Conservation (phyloP, 208 protist genomes). For the Wallacemonas collosoma region DNA sequence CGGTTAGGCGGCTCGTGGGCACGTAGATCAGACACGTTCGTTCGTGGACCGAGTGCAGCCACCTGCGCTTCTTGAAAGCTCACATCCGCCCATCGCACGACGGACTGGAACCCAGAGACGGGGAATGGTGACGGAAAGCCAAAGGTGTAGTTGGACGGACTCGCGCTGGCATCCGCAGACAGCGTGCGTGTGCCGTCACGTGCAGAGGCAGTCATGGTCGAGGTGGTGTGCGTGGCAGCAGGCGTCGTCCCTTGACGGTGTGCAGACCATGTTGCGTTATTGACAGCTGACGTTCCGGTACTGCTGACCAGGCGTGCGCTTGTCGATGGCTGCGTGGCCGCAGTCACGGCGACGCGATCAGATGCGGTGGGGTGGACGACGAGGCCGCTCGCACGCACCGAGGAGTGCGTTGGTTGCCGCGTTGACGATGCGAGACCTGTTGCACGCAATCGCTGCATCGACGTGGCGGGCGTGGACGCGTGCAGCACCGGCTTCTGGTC, state of each 20-base stretch:
- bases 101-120: slow-evolving; percentile 67
- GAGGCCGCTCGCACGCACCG: slow-evolving; percentile 7
- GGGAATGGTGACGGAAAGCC: slow-evolving; percentile 70
- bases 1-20: slow-evolving; percentile 41
- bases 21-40: slow-evolving; percentile 27
- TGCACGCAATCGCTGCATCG: too few species aligned
- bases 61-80: slow-evolving; percentile 70
- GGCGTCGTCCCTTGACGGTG: not conserved
- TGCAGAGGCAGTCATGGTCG: not conserved
- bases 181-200: not conserved
- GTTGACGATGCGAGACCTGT: not conserved
- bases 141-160: slow-evolving; percentile 24
- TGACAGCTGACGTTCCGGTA: not conserved
- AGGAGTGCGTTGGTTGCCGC: not conserved
- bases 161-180: slow-evolving; percentile 4
- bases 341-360: not conserved
- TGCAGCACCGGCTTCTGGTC: too few species aligned
- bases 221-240: not conserved
- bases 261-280: not conserved
- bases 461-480: too few species aligned
- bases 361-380: slow-evolving; percentile 1
- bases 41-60: slow-evolving; percentile 57
- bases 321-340: not conserved
- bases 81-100: slow-evolving; percentile 69
- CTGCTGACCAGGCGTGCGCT: slow-evolving; percentile 4